Base-by-base conservation (phyloP, 176 grass and related monocot species). In the Triticum timopheevii region DNA sequence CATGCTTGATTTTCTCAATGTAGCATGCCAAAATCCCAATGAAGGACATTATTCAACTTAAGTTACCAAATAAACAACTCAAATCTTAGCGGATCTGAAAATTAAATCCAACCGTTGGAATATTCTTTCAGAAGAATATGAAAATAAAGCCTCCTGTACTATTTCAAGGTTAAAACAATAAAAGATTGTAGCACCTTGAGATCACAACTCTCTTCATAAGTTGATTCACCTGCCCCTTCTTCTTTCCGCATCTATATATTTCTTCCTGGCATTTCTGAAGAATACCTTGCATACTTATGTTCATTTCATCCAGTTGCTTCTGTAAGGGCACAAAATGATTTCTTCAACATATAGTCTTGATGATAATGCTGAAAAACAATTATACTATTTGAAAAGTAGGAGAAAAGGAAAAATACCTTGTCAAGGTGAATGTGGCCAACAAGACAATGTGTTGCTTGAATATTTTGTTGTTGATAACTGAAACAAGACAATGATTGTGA, bases 401-500 rank as follows among this genome's bases (percentile, higher is more conserved):
- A 78, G 61, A 31, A 19, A 13, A 15, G 45, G 3, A 4, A 50
- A 19, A 65, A 58, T 35, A 94, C 93, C 93, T 94, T 83, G 42
- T 94, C 79, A 80, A 94, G 61, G 80, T 92, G 85, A 86, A 94
- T 83, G 79, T 94, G 90, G 64, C 93, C 87, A 88, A 94, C 85
- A 77, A 94, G 87, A 44, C 87, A 69, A 79, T 81, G 81, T 49
- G 82, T 56, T 77, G 78, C 69, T 87, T 83, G 78, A 71, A 64
- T 81, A 70, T 40, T 89, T 86, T 90, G 65, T 10, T 83, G 86
- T n/a, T 83, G 87, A 69, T 92, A 88, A 68, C 90, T 92, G 73
- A 87, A 87, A 90, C 77, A 81, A 81, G 38, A 64, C 22, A 80
- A 40, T 10, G 11, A 58, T 67, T 36, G 25, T 67, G 65, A 86